Evolutionary conservation across 164 flowering plant species (phyloP).

Genomic region (Tinospora cordifolia): DNA sequence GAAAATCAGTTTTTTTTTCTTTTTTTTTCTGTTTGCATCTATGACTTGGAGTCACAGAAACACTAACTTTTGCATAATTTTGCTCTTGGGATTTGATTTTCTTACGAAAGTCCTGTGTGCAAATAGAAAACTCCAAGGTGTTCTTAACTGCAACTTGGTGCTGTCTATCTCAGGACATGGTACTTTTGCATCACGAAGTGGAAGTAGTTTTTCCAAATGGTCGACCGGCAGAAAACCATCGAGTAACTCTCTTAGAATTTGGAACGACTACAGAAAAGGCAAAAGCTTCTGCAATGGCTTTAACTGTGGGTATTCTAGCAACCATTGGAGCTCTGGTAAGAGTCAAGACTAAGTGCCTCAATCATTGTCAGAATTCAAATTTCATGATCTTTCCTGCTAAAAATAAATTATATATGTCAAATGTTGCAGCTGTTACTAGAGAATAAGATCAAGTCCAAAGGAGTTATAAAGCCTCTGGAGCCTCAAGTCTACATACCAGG

Average conservation of each 20-base stretch:
- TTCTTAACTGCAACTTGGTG: background rate
- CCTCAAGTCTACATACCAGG: constrained; percentile 91
- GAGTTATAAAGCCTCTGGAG: constrained; percentile 72
- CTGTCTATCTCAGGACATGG: constrained; percentile 69
- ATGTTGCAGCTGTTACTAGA: constrained; percentile 62
- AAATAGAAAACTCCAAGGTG: background rate
- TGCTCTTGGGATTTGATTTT: background rate
- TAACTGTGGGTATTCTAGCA: constrained; percentile 88
- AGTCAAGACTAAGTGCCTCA: background rate
- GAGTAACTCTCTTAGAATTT: constrained; percentile 67
- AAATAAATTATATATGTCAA: background rate
- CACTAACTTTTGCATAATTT: background rate
- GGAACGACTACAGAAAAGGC: constrained; percentile 55
- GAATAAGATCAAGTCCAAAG: constrained; percentile 61
- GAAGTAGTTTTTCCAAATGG: constrained; percentile 64
- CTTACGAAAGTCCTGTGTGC: background rate
- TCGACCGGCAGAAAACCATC: constrained; percentile 46
- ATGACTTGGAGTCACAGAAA: background rate
- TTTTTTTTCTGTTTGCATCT: background rate
- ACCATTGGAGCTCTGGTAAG: constrained; percentile 90
- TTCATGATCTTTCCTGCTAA: background rate
- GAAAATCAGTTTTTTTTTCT: background rate
- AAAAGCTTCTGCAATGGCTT: constrained; percentile 76
- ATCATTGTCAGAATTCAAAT: background rate
- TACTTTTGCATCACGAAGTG: constrained; percentile 82